These are phyloP conservation scores for Diaporthe sp. DNA, from an alignment of 2,329 filamentous ascomycete genomes.

Conservation along the genomic window DNA sequence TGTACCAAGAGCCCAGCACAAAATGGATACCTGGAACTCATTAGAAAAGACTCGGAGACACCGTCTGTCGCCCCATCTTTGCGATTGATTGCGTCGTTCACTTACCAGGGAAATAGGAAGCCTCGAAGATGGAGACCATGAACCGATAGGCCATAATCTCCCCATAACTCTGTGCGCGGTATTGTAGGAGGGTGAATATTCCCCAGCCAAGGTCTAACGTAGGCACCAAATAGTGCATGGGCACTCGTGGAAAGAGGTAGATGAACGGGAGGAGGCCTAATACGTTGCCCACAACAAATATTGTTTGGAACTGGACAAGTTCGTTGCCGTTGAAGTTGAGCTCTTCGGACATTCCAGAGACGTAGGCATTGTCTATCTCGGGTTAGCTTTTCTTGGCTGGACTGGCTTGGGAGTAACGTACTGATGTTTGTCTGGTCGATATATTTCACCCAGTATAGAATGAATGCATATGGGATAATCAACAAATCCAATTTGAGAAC, in stretches of 20 bases:
- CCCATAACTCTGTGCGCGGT: slow-evolving; percentile 42
- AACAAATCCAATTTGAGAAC: slow-evolving; percentile 44
- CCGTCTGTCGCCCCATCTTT: neutral
- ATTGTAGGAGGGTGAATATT: slow-evolving; percentile 47
- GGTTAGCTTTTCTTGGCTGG: neutral
- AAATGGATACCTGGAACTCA: slow-evolving; percentile 25
- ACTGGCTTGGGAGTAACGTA: slow-evolving; percentile 12
- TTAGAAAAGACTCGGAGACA: neutral
- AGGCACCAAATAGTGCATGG: slow-evolving; percentile 48
- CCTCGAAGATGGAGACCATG: slow-evolving; percentile 41
- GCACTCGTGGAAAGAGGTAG: slow-evolving; percentile 47
- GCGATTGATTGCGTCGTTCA: neutral
- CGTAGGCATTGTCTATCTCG: slow-evolving; percentile 40
- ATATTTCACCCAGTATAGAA: slow-evolving; percentile 46
- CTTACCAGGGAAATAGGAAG: slow-evolving; percentile 26
- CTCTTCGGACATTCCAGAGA: slow-evolving; percentile 39
- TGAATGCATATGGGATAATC: slow-evolving; percentile 44
- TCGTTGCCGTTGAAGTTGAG: slow-evolving; percentile 40
- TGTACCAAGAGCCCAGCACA: slow-evolving; percentile 41
- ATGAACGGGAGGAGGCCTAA: slow-evolving; percentile 47
- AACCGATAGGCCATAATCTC: slow-evolving; percentile 42
- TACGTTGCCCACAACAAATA: slow-evolving; percentile 46
- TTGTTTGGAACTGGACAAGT: slow-evolving; percentile 46
- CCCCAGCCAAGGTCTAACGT: slow-evolving; percentile 47
- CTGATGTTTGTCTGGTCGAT: slow-evolving; percentile 45